Evolutionary conservation across 371 early-diverging fungal genomes (phyloP).

Genomic region (Syncephalastrum contaminatum): DNA sequence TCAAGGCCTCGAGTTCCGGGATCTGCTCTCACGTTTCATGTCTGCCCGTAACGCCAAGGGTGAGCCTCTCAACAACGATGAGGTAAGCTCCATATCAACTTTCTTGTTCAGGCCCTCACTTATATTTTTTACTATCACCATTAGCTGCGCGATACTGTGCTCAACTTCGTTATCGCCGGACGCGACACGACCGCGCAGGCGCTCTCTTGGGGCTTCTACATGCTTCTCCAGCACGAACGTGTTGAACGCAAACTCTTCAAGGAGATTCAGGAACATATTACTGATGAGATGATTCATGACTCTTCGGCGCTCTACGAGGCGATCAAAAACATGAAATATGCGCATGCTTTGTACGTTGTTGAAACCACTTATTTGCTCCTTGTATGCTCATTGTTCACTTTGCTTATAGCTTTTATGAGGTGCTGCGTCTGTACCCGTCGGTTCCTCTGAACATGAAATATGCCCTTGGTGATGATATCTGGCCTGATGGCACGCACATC

Average conservation of each 20-base stretch:
- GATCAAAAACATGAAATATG: conserved; percentile 41
- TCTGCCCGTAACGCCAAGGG: conserved; percentile 33
- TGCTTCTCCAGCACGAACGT: conserved; percentile 43
- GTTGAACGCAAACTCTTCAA: conserved; percentile 39
- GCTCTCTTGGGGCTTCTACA: conserved; percentile 65
- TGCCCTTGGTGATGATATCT: conserved; percentile 63
- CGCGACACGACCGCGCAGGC: conserved; percentile 76
- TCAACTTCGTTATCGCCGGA: conserved; percentile 60
- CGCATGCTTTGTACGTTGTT: conserved; percentile 22
- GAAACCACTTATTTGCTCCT: no score
- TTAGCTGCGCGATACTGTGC: conserved; percentile 47
- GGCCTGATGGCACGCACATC: conserved; percentile 70
- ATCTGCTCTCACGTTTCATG: conserved; percentile 64
- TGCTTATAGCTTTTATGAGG: conserved; percentile 48
- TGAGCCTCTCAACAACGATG: conserved; percentile 32
- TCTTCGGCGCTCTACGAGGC: conserved; percentile 46
- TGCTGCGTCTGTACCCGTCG: conserved; percentile 67
- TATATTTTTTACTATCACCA: neutral
- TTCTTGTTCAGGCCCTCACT: neutral
- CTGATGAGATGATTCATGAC: conserved; percentile 24
- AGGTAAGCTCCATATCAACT: conserved; percentile 10
- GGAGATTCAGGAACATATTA: conserved; percentile 43
- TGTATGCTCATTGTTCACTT: neutral
- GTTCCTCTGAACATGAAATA: conserved; percentile 69
- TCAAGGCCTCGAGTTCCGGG: conserved; percentile 30